Base-by-base conservation (phyloP, 805 yeast genomes). In the Cyberlindnera maclurae region DNA sequence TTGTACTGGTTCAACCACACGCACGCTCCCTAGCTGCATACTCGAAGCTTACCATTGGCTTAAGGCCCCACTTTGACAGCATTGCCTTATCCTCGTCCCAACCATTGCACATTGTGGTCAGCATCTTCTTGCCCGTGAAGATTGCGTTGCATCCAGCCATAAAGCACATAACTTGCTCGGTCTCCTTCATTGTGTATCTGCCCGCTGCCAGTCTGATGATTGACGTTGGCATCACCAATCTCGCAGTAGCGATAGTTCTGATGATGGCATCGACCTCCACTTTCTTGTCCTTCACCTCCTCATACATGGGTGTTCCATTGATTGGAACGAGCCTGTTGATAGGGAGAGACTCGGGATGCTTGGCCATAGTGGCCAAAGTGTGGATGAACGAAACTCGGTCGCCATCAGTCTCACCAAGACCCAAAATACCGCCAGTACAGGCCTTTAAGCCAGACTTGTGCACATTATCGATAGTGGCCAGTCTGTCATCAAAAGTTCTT, bases 291-390 rank as follows among this genome's bases (percentile, higher is more conserved):
- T 46, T 40, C 9, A 75, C 57, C 43, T 76, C 82, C 33, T 73
- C 73, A 22, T 71, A 80, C 65, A 83, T 73, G 15, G 87, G 87
- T 0, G 93, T 83, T 3, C 93, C 93, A 43, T 78, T 73, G 39
- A 83, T 82, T 3, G 88, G 77, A n/a, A 83, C 86, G 34, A 83
- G 64, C 49, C 83, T 68, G 56, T 83, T 83, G 47, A 83, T 81
- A n/a, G 93, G 93, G 38, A 83, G 65, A 1, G 87, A 79, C 57
- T 83, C 93, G 1, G 93, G 93, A 48, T 83, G 90, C n/a, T 65
- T 59, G 2, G 71, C 69, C 77, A 84, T 66, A 6, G 79, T 82
- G 2, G 87, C 67, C 41, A 83, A 60, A 0, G 89, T 80, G 52
- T 77, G 66, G 33, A 82, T 52, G 43, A 83, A 81, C 3, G 83